Evolutionary conservation across 805 yeast species (phyloP).

Genomic region (Spathaspora arborariae): DNA sequence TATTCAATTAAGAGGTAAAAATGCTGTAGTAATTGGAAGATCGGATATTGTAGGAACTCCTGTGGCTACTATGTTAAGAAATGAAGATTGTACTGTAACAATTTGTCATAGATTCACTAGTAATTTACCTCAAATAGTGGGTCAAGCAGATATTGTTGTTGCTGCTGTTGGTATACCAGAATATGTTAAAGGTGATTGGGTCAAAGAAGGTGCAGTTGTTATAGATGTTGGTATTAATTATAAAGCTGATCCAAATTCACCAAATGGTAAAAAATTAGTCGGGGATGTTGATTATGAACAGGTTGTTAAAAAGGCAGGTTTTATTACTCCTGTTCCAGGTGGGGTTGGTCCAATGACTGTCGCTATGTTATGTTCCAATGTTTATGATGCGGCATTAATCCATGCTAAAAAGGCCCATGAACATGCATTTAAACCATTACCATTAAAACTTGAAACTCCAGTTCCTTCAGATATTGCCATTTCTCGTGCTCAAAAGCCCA

Average conservation of each 20-base stretch:
- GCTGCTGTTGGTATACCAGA: conserved; percentile 90
- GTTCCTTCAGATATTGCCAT: conserved; percentile 92
- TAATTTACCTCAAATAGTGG: conserved; percentile 46
- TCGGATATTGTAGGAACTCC: conserved; percentile 97
- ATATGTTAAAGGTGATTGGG: conserved; percentile 82
- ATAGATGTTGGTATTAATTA: conserved; percentile 96
- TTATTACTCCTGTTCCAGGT: conserved; percentile 96
- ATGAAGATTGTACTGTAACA: conserved; percentile 84
- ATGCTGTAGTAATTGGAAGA: conserved; percentile 90
- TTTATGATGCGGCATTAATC: conserved; percentile 71
- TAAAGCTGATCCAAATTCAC: conserved; percentile 67
- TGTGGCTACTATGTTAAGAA: conserved; percentile 75
- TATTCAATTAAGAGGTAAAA: conserved; percentile 67
- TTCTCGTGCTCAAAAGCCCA: conserved; percentile 85
- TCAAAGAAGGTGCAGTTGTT: conserved; percentile 80
- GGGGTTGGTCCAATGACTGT: conserved; percentile 99
- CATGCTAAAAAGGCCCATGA: conserved; percentile 46
- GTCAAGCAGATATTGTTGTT: conserved; percentile 79
- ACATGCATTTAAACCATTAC: conserved; percentile 52
- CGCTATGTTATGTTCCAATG: conserved; percentile 88
- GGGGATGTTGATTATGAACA: conserved; percentile 89
- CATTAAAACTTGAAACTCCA: conserved; percentile 49
- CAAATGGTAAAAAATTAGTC: conserved; percentile 79
- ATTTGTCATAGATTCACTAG: conserved; percentile 67
- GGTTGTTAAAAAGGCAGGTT: conserved; percentile 59